These are phyloP conservation scores for Drosera capensis DNA, from an alignment of 148 eudicot genomes.

Conservation along the genomic window DNA sequence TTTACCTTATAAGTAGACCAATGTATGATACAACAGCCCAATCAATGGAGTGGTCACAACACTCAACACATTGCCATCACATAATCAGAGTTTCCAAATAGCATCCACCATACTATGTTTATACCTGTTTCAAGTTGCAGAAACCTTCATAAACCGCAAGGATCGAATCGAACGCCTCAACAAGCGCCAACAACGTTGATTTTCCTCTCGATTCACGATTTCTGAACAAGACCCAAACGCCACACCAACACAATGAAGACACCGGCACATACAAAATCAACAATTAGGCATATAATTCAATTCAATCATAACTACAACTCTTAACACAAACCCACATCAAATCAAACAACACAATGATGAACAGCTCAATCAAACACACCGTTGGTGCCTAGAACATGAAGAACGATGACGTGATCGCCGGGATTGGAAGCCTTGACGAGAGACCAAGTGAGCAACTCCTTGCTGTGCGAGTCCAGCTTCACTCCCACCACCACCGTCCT, in stretches of 20 bases:
- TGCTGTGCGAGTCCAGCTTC: conserved; percentile 54
- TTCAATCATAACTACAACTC: not conserved
- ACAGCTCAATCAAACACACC: conserved; percentile 10
- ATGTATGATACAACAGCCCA: too few species aligned
- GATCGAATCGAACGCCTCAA: conserved; percentile 78
- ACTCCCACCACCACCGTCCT: conserved; percentile 76
- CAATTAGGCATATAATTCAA: not conserved
- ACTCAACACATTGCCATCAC: not conserved
- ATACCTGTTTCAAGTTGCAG: conserved; percentile 81
- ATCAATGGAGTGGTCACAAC: too few species aligned
- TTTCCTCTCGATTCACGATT: conserved; percentile 49
- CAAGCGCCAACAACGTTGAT: conserved; percentile 47
- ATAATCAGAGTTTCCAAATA: not conserved
- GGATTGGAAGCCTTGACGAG: conserved; percentile 69
- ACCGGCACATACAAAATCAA: not conserved
- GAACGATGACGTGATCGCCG: conserved; percentile 76
- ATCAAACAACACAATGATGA: too few species aligned
- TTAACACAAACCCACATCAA: too few species aligned
- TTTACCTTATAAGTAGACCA: too few species aligned
- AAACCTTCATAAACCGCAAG: conserved; percentile 81
- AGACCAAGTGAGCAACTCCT: conserved; percentile 78
- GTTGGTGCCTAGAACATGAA: conserved; percentile 42
- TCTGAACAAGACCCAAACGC: conserved; percentile 12
- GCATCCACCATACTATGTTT: not conserved
- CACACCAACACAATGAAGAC: not conserved